phyloP scores from a whole-genome alignment of 495 filamentous ascomycete genomes.

The Baudoinia panamericana region DNA sequence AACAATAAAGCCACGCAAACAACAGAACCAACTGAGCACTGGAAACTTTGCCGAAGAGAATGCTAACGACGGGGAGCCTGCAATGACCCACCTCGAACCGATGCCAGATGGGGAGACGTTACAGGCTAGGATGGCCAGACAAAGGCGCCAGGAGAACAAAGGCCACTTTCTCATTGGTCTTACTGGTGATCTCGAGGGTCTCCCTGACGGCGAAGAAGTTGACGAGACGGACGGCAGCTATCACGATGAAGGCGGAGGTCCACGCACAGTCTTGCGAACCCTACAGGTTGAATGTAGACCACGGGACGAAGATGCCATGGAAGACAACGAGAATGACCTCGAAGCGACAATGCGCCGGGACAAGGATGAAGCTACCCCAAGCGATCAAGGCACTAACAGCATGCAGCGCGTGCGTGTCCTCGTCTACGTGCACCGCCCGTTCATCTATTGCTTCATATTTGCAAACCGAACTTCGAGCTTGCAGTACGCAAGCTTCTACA shows the following conservation, averaged over 20 bases:
- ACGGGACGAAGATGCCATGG: background rate
- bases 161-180: conserved; percentile 65
- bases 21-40: no score
- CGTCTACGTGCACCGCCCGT: conserved; percentile 66
- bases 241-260: conserved; percentile 30
- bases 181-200: conserved; percentile 43
- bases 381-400: background rate
- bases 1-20: background rate
- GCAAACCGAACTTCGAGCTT: conserved; percentile 53
- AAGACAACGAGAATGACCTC: background rate
- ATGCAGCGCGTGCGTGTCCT: conserved; percentile 51
- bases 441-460: conserved; percentile 87
- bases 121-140: conserved; percentile 21
- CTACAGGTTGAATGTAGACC: conserved; percentile 33
- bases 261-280: conserved; percentile 38
- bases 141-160: conserved; percentile 26
- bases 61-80: conserved; percentile 2
- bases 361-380: background rate
- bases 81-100: conserved; percentile 26
- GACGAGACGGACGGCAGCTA: conserved; percentile 28
- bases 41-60: background rate
- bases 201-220: conserved; percentile 24
- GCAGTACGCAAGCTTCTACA: conserved; percentile 57
- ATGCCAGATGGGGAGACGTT: conserved; percentile 25
- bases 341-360: background rate